These are phyloP conservation scores for Sporothrix schenckii DNA, from an alignment of 2,329 filamentous ascomycete genomes.

Conservation along the genomic window DNA sequence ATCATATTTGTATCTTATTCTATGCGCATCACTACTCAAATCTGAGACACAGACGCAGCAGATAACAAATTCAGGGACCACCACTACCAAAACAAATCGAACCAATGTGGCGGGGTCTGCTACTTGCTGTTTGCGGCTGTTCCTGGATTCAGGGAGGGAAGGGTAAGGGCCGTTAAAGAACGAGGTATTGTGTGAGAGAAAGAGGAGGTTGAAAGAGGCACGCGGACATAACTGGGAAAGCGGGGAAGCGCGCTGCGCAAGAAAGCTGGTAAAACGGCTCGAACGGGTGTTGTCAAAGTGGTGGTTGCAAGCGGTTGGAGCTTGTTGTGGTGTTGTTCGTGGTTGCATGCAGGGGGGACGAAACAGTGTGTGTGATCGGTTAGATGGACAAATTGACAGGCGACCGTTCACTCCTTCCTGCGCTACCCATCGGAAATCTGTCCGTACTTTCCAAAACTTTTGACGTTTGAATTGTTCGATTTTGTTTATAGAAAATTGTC, in stretches of 20 bases:
- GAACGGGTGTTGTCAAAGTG: slow-evolving; percentile 6
- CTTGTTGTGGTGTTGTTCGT: not conserved
- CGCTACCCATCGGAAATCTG: not conserved
- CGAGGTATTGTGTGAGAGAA: not conserved
- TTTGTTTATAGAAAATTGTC: not conserved
- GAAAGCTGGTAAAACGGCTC: slow-evolving; percentile 5
- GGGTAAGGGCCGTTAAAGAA: not conserved
- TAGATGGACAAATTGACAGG: slow-evolving; percentile 6
- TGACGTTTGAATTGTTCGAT: not conserved
- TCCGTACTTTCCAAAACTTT: slow-evolving; percentile 1
- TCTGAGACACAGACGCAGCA: not conserved
- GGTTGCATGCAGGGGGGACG: slow-evolving; percentile 18
- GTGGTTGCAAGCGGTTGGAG: slow-evolving; percentile 21
- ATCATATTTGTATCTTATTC: not conserved
- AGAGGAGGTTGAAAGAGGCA: not conserved
- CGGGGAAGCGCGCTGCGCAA: slow-evolving; percentile 12
- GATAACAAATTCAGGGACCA: not conserved
- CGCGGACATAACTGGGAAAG: slow-evolving; percentile 21
- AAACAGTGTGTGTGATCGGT: slow-evolving; percentile 10
- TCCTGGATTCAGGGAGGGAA: slow-evolving; percentile 2
- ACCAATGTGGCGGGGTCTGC: not conserved
- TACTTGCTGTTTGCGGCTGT: slow-evolving; percentile 15
- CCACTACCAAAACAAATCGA: not conserved
- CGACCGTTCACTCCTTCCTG: not conserved
- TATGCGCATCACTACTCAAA: too few relatives aligned